These are phyloP conservation scores for Lablab purpureus DNA, from an alignment of 306 rosid genomes.

Conservation along the genomic window DNA sequence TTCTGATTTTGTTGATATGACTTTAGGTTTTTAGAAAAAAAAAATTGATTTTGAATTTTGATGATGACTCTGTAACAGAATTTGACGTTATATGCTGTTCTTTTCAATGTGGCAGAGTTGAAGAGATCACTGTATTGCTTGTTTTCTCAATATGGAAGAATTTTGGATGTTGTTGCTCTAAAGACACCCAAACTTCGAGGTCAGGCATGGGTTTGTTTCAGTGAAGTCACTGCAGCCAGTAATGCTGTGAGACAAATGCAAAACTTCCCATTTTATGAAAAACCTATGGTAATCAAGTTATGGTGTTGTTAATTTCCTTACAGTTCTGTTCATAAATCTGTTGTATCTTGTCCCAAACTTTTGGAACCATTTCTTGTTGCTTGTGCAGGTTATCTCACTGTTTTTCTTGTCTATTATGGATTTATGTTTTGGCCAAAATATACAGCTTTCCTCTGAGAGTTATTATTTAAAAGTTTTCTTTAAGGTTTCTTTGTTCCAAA, in stretches of 20 bases:
- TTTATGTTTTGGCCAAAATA: conserved; percentile 8
- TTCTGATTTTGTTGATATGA: neutral
- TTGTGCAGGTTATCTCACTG: neutral
- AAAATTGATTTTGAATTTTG: neutral
- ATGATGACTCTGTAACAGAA: neutral
- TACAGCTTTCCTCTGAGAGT: neutral
- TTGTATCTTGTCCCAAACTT: neutral
- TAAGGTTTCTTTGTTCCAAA: conserved; percentile 5
- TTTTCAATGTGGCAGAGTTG: conserved; percentile 66
- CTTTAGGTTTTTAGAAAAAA: neutral
- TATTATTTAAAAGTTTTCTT: neutral
- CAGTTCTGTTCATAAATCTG: conserved; percentile 2
- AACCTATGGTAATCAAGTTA: conserved; percentile 84
- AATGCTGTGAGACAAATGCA: conserved; percentile 99
- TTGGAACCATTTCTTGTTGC: conserved; percentile 3
- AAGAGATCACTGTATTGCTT: conserved; percentile 93
- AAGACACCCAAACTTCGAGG: conserved; percentile 95
- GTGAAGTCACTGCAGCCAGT: conserved; percentile 97
- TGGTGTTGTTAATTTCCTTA: conserved; percentile 38
- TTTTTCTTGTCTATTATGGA: conserved; percentile 14
- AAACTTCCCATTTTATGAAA: conserved; percentile 95
- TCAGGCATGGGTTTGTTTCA: conserved; percentile 97
- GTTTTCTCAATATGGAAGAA: conserved; percentile 97
- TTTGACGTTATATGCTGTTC: neutral
- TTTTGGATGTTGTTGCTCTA: conserved; percentile 91